Percentiles rank a stretch among this genome's conserved stretches.
Evolutionary conservation across 2,329 filamentous ascomycete species (phyloP).

Genomic region (Scedosporium minutisporum): DNA sequence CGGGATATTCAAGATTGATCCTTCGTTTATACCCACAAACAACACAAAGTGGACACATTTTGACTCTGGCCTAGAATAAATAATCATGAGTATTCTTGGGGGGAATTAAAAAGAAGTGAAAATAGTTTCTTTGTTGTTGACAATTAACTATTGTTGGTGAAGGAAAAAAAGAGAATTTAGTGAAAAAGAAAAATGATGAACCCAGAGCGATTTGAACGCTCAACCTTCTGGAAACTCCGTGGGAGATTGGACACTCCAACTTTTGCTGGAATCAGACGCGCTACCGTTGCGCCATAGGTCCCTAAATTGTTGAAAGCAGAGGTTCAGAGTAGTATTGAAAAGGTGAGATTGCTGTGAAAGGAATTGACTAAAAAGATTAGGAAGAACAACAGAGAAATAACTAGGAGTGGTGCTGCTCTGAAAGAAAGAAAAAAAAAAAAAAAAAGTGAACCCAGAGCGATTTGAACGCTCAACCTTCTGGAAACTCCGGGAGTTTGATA

Average conservation of each 20-base stretch:
- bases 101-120: too few relatives aligned
- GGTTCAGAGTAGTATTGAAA: not conserved
- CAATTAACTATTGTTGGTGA: too few relatives aligned
- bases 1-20: too few relatives aligned
- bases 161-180: not conserved
- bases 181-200: slow-evolving; percentile 1
- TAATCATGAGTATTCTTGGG: too few relatives aligned
- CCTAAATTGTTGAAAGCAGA: not conserved
- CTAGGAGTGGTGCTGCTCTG: not conserved
- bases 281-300: slow-evolving; percentile 7
- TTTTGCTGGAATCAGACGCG: slow-evolving; percentile 6
- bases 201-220: slow-evolving; percentile 7
- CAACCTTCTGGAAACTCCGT: slow-evolving; percentile 4
- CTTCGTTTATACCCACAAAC: too few relatives aligned
- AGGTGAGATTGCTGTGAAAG: not conserved
- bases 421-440: not conserved
- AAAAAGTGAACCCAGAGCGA: slow-evolving; percentile 6
- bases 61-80: too few relatives aligned
- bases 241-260: not conserved
- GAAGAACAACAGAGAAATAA: not conserved
- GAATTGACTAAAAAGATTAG: not conserved
- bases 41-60: too few relatives aligned
- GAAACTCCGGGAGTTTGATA: not conserved
- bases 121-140: too few relatives aligned
- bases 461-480: slow-evolving; percentile 8